A percentile compares a stretch with the other conserved stretches of the same genome.
These are phyloP conservation scores for Exophiala sideris DNA, from an alignment of 2,329 filamentous ascomycete species.

Conservation along the genomic window DNA sequence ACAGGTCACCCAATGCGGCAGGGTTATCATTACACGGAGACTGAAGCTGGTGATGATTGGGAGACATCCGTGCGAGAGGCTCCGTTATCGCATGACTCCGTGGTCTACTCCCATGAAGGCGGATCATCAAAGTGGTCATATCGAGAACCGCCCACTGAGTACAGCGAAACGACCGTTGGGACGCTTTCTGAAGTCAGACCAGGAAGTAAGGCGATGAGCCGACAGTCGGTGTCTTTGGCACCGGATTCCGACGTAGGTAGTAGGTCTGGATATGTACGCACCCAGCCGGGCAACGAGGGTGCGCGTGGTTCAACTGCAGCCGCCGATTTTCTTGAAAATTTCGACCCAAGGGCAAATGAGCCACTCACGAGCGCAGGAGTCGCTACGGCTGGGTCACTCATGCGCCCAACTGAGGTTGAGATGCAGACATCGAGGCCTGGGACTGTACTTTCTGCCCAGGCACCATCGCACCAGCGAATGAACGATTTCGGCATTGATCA, in stretches of 20 bases:
- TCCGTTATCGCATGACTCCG: conserved; percentile 8
- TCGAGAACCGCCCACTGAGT: conserved; percentile 3
- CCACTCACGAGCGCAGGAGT: neutral
- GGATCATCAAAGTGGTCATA: conserved; percentile 16
- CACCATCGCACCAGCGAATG: no score
- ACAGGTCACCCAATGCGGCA: neutral
- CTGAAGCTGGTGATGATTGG: neutral
- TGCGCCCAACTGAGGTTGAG: neutral
- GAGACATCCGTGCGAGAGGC: neutral
- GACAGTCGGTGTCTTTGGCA: conserved; percentile 1
- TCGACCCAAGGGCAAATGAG: conserved; percentile 12
- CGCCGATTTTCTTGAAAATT: conserved; percentile 24
- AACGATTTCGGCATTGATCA: no score
- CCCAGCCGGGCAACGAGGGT: neutral
- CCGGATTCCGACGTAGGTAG: conserved; percentile 1
- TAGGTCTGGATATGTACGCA: neutral
- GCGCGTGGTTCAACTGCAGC: conserved; percentile 9
- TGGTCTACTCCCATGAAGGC: conserved; percentile 15
- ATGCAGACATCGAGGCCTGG: no score
- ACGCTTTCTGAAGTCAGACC: conserved; percentile 5
- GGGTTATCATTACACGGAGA: neutral
- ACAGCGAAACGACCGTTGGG: conserved; percentile 7
- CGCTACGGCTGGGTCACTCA: neutral
- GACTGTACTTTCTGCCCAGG: no score
- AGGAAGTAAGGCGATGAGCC: conserved; percentile 12